A percentile compares a stretch with the other conserved stretches of the same genome.
Evolutionary conservation across 306 rosid species (phyloP).

Genomic region (Dryas alaskensis): DNA sequence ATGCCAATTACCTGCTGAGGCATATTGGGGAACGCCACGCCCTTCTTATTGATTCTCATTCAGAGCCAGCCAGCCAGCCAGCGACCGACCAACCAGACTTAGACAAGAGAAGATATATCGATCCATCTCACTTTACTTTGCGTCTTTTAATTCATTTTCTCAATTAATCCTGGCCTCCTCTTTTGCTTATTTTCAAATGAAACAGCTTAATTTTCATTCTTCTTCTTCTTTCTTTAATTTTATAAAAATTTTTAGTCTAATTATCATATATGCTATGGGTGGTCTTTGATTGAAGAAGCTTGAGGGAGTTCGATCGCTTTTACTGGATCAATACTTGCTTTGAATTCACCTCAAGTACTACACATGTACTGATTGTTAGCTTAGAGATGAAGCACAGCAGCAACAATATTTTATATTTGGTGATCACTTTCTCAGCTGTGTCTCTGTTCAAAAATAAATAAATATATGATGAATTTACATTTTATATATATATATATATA

Average conservation of each 20-base stretch:
- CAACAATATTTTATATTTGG: slow-evolving; percentile 16
- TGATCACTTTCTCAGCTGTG: slow-evolving; percentile 13
- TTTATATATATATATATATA: too few species aligned
- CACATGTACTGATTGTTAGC: slow-evolving; percentile 29
- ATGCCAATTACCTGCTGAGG: slow-evolving; percentile 76
- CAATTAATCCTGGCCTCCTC: not conserved
- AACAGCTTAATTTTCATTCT: slow-evolving; percentile 20
- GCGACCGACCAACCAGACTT: not conserved
- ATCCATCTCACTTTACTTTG: not conserved
- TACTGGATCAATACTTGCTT: slow-evolving; percentile 9
- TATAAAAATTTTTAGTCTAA: slow-evolving; percentile 32
- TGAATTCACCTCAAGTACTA: slow-evolving; percentile 22
- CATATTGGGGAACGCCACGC: slow-evolving; percentile 70
- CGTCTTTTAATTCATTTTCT: not conserved
- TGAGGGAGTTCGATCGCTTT: slow-evolving; percentile 18
- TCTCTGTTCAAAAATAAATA: not conserved
- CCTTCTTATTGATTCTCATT: slow-evolving; percentile 55
- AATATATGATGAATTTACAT: too few species aligned
- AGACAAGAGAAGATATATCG: not conserved
- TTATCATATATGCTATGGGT: slow-evolving; percentile 23
- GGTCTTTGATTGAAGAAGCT: slow-evolving; percentile 46
- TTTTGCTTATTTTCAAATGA: not conserved
- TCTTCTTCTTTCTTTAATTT: slow-evolving; percentile 19
- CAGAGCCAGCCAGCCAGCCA: not conserved
- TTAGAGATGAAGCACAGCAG: slow-evolving; percentile 56